phyloP scores from a whole-genome alignment of 169 alveolate species.

The Blepharisma undulans region DNA sequence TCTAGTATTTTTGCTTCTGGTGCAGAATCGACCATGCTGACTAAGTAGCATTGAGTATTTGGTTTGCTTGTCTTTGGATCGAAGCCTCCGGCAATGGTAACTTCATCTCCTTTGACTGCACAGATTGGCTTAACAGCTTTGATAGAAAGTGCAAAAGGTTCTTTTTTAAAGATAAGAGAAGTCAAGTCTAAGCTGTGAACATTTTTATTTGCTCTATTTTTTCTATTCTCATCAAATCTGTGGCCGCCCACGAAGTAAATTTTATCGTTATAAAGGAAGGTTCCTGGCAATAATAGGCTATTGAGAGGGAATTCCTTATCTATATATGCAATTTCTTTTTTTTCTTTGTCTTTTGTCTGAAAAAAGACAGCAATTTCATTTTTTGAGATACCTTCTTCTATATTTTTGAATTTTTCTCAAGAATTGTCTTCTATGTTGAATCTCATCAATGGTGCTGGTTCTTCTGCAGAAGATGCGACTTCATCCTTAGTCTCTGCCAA shows the following conservation, averaged over 20 bases:
- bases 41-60: background rate
- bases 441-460: constrained; percentile 1
- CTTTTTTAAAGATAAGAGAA: background rate
- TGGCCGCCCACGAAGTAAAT: constrained; percentile 22
- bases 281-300: constrained; percentile 8
- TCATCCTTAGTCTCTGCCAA: background rate
- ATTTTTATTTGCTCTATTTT: background rate
- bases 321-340: background rate
- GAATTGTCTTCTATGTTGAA: background rate
- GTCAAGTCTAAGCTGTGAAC: background rate
- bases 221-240: background rate
- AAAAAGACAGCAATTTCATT: background rate
- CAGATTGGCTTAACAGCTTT: background rate
- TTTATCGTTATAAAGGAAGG: background rate
- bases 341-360: background rate
- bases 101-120: background rate
- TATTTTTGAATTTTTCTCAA: background rate
- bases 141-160: background rate
- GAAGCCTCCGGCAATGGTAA: background rate
- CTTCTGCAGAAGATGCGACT: background rate
- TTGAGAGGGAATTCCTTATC: background rate
- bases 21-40: background rate
- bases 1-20: background rate
- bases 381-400: background rate
- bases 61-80: background rate